Conservation (phyloP, 345 rosid genomes). For the Syzygium oleosum region DNA sequence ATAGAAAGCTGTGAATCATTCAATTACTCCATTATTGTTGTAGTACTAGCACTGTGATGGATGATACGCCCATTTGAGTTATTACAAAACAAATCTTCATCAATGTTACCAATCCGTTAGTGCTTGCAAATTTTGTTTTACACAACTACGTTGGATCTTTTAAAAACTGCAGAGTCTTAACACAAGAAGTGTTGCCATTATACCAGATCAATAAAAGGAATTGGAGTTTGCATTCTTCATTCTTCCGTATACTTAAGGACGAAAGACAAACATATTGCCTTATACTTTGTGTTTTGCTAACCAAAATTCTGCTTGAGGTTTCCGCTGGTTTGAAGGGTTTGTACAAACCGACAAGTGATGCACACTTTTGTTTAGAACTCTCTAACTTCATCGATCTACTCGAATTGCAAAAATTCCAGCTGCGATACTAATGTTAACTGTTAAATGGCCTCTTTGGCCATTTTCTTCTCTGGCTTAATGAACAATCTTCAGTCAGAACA, state of each 20-base stretch:
- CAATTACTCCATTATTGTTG: not conserved
- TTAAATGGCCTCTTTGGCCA: not conserved
- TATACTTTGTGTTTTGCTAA: no score
- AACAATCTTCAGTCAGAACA: not conserved
- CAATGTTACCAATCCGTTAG: not conserved
- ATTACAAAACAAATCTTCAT: not conserved
- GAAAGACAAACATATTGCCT: not conserved
- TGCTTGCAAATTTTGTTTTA: not conserved
- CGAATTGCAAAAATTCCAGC: not conserved
- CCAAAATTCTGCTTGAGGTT: not conserved
- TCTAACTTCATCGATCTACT: not conserved
- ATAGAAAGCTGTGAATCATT: not conserved
- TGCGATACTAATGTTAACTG: not conserved
- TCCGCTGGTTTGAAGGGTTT: not conserved
- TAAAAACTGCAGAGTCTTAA: not conserved
- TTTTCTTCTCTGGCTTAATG: not conserved
- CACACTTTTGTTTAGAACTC: not conserved
- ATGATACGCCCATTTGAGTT: not conserved
- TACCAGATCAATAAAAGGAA: not conserved
- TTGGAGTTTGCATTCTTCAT: not conserved
- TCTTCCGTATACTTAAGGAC: not conserved
- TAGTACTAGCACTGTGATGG: not conserved
- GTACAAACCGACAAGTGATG: not conserved
- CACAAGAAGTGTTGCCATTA: not conserved
- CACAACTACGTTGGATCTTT: not conserved